Evolutionary conservation across 371 early-diverging fungal genomes (phyloP).

Genomic region (Phascolomyces articulosus): DNA sequence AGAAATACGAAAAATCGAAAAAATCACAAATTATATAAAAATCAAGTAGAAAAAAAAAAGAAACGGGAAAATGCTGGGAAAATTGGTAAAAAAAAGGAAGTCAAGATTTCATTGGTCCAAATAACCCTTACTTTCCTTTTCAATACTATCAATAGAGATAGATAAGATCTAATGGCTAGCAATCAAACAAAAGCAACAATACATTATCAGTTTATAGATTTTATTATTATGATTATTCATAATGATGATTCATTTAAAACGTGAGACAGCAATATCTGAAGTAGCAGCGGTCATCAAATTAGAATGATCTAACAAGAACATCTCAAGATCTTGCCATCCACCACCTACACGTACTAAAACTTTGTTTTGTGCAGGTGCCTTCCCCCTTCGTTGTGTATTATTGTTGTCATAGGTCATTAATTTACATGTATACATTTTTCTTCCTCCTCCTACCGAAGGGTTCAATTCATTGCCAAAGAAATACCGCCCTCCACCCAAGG

Average conservation of each 20-base stretch:
- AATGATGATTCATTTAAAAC: conserved; percentile 8
- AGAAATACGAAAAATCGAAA: neutral
- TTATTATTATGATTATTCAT: neutral
- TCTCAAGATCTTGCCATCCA: conserved; percentile 72
- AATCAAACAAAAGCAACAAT: too few species aligned
- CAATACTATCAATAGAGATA: neutral
- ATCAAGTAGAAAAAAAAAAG: neutral
- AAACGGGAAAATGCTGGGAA: conserved; percentile 6
- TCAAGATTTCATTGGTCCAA: neutral
- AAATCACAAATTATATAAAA: neutral
- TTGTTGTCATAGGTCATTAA: conserved; percentile 47
- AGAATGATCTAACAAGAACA: conserved; percentile 59
- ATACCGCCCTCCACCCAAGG: conserved; percentile 52
- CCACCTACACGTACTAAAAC: conserved; percentile 71
- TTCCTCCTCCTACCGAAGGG: conserved; percentile 44
- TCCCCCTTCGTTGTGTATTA: conserved; percentile 14
- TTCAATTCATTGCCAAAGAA: conserved; percentile 62
- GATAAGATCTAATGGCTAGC: too few species aligned
- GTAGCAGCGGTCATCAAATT: conserved; percentile 31
- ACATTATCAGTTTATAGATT: too few species aligned
- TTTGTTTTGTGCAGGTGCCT: conserved; percentile 40
- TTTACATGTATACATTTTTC: conserved; percentile 53
- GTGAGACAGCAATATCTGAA: neutral
- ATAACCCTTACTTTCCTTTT: neutral
- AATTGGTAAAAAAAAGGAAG: neutral